Percentiles rank a stretch among this genome's conserved stretches.
phyloP scores from a whole-genome alignment of 106 monocot species.

The Dendrobium huoshanense region DNA sequence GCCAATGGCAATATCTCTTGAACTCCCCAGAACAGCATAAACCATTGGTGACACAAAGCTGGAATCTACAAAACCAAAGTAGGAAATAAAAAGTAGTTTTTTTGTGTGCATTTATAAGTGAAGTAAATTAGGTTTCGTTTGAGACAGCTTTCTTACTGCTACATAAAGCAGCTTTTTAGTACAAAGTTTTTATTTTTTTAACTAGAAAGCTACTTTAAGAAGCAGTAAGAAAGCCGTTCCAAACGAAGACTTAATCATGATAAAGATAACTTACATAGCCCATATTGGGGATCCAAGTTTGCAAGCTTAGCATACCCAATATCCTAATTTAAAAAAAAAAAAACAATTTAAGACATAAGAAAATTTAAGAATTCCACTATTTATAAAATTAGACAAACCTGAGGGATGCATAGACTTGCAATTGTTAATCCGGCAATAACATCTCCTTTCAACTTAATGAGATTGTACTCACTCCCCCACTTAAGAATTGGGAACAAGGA shows the following conservation, averaged over 20 bases:
- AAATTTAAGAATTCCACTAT: not conserved
- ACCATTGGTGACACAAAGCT: conserved; percentile 88
- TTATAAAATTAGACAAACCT: conserved; percentile 30
- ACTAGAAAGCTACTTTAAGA: no score
- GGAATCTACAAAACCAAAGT: conserved; percentile 32
- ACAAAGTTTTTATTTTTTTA: no score
- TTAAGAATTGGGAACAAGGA: conserved; percentile 67
- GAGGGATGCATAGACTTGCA: conserved; percentile 93
- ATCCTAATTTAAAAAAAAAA: not conserved
- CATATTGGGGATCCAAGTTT: conserved; percentile 25
- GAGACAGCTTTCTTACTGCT: no score
- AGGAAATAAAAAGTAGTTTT: no score
- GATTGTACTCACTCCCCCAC: conserved; percentile 67
- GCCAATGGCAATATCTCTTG: conserved; percentile 88
- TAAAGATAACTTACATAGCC: conserved; percentile 19
- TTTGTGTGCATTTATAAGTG: not conserved
- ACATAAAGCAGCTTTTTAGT: no score
- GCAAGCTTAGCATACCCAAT: conserved; percentile 29
- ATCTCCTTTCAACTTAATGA: conserved; percentile 69
- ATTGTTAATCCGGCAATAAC: conserved; percentile 86
- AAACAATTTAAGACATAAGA: not conserved
- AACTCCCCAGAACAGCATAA: conserved; percentile 88
- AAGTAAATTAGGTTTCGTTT: not conserved
- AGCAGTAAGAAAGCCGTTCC: no score
- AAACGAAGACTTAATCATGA: no score